Base-by-base conservation (phyloP, 495 filamentous ascomycete genomes). In the Penicillium tannophilum region DNA sequence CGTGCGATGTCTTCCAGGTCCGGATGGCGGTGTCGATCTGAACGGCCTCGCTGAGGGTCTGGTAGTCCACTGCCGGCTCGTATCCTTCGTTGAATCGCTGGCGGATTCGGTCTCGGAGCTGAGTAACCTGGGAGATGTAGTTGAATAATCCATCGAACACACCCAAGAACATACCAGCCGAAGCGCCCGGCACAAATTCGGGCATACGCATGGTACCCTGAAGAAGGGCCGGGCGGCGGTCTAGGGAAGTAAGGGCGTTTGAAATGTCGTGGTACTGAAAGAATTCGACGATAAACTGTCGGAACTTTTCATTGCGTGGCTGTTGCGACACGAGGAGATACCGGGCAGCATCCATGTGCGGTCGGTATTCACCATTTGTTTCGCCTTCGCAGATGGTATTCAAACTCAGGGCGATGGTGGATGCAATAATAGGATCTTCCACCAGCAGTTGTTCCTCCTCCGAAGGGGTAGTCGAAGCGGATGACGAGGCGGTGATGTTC, bases 241-340 rank as follows among this genome's bases (percentile, higher is more conserved):
- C 84, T 19, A 88, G 77, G 36, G 84, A 84, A 28, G 93, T 91
- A 52, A 96, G 79, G 41, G 92, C 87, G 66, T 90, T 90, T 28
- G 88, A 89, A 56, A 90, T 86, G 62, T 92, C 89, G 73, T 95
- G 90, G 64, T 95, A 96, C 71, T 91, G 88, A 76, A 96, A 95
- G 78, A 96, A 95, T 71, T 96, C 92, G 70, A 90, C 83, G 62
- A 97, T 89, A 68, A 97, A 96, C 59, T 86, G 85, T 17, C 84
- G 75, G 66, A 92, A 91, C 30, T 86, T 82, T 41, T 85, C 78
- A 53, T 91, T 82, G 68, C 69, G 83, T 60, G 62, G 84, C 76
- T 65, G 82, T 77, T 73, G 86, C 5, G 75, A 77, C 31, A 76
- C 65, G n/a, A 94, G 81, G 49, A 96, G 80, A 51, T 81, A 82